Evolutionary conservation across 192 early-diverging fungal genomes (phyloP).

Genomic region (Lobulomyces angularis): DNA sequence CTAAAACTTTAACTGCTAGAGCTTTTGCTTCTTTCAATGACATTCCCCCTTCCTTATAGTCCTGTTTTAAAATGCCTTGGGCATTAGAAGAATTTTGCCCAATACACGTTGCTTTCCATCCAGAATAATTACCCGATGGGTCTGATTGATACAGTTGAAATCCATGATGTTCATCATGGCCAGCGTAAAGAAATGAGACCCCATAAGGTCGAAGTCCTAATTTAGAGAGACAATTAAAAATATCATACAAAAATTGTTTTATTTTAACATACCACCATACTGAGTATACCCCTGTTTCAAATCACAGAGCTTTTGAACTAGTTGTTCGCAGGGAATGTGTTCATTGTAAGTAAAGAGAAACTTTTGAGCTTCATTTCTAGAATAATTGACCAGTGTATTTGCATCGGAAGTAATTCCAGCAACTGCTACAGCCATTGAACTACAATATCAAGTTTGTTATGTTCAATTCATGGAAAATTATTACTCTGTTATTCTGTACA

Average conservation of each 20-base stretch:
- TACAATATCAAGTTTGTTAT: conserved; percentile 12
- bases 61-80: conserved; percentile 86
- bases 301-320: conserved; percentile 91
- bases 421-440: conserved; percentile 82
- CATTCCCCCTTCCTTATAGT: conserved; percentile 79
- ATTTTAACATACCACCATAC: conserved; percentile 54
- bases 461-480: conserved; percentile 7
- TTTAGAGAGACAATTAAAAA: not conserved
- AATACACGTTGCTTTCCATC: conserved; percentile 98
- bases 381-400: conserved; percentile 87
- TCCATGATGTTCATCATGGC: conserved; percentile 76
- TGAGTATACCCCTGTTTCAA: conserved; percentile 98
- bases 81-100: conserved; percentile 88
- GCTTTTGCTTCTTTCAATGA: conserved; percentile 80
- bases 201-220: conserved; percentile 90
- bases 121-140: conserved; percentile 96
- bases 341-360: conserved; percentile 81
- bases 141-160: conserved; percentile 98
- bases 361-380: conserved; percentile 73
- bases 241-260: conserved; percentile 1
- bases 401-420: conserved; percentile 94
- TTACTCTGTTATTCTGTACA: conserved; percentile 90
- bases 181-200: conserved; percentile 94
- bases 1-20: conserved; percentile 84
- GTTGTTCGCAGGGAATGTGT: conserved; percentile 84